A percentile compares a stretch with the other conserved stretches of the same genome.
Evolutionary conservation across 2,329 filamentous ascomycete species (phyloP).

Genomic region (Colletotrichum sp.): DNA sequence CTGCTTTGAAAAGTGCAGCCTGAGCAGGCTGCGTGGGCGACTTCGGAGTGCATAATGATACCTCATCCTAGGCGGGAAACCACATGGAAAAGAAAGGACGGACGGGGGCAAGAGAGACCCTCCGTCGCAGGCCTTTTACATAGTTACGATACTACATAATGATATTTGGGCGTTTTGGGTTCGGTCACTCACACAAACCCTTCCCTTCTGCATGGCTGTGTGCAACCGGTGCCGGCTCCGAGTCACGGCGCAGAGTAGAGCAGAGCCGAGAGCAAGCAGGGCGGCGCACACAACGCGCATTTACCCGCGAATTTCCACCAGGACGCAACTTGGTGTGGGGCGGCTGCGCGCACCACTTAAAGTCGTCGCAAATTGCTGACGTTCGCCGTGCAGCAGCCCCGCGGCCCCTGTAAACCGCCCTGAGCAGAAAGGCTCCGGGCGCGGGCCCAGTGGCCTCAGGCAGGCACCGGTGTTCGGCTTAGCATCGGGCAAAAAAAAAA

Average conservation of each 20-base stretch:
- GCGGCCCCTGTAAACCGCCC: not conserved
- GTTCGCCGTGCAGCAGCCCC: not conserved
- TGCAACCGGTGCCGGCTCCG: not conserved
- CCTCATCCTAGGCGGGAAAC: conserved; percentile 14
- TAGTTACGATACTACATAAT: conserved; percentile 13
- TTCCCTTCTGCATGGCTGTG: not conserved
- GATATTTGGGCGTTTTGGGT: conserved; percentile 11
- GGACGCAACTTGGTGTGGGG: not conserved
- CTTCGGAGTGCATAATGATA: conserved; percentile 22
- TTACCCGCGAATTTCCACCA: conserved; percentile 13
- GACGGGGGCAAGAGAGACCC: not conserved
- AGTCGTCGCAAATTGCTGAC: conserved; percentile 17
- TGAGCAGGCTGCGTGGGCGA: conserved; percentile 11
- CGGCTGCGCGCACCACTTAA: conserved; percentile 15
- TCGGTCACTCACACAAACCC: not conserved
- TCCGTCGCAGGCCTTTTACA: not conserved
- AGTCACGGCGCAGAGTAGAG: not conserved
- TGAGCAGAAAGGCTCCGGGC: not conserved
- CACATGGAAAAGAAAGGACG: not conserved
- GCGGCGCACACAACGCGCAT: conserved; percentile 4
- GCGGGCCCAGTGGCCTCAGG: conserved; percentile 1
- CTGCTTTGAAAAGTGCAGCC: not conserved
- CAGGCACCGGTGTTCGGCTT: conserved; percentile 14
- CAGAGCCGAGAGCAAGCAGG: not conserved
- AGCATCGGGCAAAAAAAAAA: conserved; percentile 14